These are phyloP conservation scores for Corylus avellana DNA, from an alignment of 306 rosid species.

Conservation along the genomic window DNA sequence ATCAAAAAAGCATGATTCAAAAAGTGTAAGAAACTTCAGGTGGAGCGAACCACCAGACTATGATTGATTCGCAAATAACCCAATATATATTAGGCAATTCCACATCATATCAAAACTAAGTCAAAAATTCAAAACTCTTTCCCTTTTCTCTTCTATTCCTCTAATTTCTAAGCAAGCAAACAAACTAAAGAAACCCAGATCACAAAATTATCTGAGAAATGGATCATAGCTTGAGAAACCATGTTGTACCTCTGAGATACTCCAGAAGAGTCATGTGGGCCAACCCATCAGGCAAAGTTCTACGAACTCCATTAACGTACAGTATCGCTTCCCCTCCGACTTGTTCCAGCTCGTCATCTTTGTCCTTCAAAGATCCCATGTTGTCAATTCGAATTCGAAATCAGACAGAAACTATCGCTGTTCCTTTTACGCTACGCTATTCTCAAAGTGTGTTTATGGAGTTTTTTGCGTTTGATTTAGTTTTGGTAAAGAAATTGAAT, in stretches of 20 bases:
- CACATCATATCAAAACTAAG: neutral
- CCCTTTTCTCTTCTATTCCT: neutral
- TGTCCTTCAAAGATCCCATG: conserved; percentile 75
- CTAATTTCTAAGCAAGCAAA: conserved; percentile 7
- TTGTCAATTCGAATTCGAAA: neutral
- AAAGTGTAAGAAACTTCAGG: too few relatives aligned
- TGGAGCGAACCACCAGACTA: neutral
- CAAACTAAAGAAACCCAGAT: conserved; percentile 6
- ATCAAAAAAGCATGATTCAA: too few relatives aligned
- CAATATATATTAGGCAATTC: neutral
- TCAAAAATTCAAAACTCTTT: neutral
- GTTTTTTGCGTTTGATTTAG: neutral
- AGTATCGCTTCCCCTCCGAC: conserved; percentile 49
- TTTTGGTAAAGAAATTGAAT: neutral
- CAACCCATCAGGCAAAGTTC: conserved; percentile 68
- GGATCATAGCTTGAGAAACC: neutral
- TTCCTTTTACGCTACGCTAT: neutral
- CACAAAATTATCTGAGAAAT: neutral
- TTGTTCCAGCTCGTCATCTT: conserved; percentile 32
- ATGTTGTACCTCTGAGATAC: conserved; percentile 76
- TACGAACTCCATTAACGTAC: conserved; percentile 74
- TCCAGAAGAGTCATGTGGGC: conserved; percentile 91
- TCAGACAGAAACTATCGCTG: too few relatives aligned
- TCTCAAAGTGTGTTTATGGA: neutral
- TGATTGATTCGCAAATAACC: neutral